phyloP scores from a whole-genome alignment of 1,284 basidiomycete species.

The Ceratobasidium sp. region DNA sequence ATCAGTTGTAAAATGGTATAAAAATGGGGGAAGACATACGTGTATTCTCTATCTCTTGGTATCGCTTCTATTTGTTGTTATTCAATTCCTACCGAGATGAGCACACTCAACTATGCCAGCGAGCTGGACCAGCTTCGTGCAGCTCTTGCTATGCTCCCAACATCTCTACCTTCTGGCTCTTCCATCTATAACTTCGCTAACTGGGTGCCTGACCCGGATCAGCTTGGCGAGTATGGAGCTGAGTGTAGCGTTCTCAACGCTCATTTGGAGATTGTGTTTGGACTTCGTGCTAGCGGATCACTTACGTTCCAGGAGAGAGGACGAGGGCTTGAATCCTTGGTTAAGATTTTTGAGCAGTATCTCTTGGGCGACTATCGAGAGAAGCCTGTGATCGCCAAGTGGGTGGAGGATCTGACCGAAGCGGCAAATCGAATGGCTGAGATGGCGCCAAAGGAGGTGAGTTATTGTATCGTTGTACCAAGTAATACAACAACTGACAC shows the following conservation, averaged over 20 bases:
- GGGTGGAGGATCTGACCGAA: conserved; percentile 21
- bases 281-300: not conserved
- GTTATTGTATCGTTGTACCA: not conserved
- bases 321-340: conserved; percentile 13
- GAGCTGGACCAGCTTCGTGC: not conserved
- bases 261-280: conserved; percentile 19
- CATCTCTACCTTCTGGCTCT: conserved; percentile 11
- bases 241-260: conserved; percentile 20
- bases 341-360: conserved; percentile 5
- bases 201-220: conserved; percentile 25
- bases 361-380: conserved; percentile 2
- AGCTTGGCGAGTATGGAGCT: not conserved
- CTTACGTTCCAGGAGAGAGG: not conserved
- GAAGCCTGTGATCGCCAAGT: conserved; percentile 25
- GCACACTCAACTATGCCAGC: not conserved
- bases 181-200: not conserved
- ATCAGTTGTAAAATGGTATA: too few species aligned
- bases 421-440: conserved; percentile 5
- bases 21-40: too few species aligned
- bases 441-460: not conserved
- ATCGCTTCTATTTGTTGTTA: too few species aligned
- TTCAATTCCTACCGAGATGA: too few species aligned
- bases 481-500: too few species aligned
- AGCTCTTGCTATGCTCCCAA: conserved; percentile 1
- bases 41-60: too few species aligned